Percentiles rank a stretch among this genome's conserved stretches.
Conservation (phyloP, 2,329 filamentous ascomycete species). For the Pseudopyrenochaeta lycopersici region DNA sequence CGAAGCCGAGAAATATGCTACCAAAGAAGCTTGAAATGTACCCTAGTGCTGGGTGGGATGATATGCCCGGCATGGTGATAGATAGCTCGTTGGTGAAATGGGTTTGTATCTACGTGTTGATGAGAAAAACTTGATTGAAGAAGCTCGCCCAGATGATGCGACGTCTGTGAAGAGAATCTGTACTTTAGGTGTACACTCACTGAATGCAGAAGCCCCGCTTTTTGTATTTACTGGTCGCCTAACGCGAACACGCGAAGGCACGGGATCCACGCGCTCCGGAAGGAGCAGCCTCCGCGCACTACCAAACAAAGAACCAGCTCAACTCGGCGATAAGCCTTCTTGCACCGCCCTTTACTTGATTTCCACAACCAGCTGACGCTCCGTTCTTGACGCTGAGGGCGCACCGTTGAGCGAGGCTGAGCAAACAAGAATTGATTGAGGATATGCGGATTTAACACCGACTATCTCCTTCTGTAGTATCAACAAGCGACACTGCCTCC, state of each 20-base stretch:
- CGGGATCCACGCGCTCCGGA: slow-evolving; percentile 2
- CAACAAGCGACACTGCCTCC: no score
- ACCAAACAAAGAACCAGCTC: neutral
- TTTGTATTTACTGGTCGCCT: slow-evolving; percentile 4
- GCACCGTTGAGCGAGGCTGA: no score
- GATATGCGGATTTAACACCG: no score
- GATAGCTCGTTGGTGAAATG: neutral
- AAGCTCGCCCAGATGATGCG: no score
- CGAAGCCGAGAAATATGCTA: slow-evolving; percentile 47
- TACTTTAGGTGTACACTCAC: neutral
- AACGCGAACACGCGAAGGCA: slow-evolving; percentile 4
- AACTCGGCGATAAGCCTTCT: neutral
- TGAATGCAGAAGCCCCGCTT: neutral
- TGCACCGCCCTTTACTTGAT: neutral
- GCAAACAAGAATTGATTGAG: no score
- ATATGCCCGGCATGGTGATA: slow-evolving; percentile 2
- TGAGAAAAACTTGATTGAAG: no score
- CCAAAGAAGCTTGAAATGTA: slow-evolving; percentile 32
- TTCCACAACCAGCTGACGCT: no score
- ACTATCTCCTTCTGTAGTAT: no score
- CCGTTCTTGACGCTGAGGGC: no score
- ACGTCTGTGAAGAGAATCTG: no score
- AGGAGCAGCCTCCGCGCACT: neutral
- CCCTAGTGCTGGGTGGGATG: slow-evolving; percentile 15
- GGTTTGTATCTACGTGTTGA: no score